Evolutionary conservation across 176 grass and related monocot species (phyloP), one percentile per base, ranked within the genome.

Genomic region (Alopecurus myosuroides): DNA sequence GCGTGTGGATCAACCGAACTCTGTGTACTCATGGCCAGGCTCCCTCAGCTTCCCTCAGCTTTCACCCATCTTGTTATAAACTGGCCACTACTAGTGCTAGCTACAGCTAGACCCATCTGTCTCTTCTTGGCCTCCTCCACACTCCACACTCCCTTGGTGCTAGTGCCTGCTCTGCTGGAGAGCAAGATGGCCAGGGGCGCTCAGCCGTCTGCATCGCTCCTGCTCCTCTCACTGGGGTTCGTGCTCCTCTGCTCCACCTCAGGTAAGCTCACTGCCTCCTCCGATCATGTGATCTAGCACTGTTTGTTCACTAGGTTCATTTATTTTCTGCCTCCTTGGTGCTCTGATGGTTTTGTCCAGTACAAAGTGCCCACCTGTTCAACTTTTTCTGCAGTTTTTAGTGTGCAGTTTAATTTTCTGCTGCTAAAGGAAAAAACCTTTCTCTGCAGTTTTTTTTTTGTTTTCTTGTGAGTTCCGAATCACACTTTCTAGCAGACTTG

Each of bases 201-300:
- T 87, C 76, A 18, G 74, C 48, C 89, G 75, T 83, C 80, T 48
- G 48, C 56, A 19, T 48, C 75, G 58, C 40, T 87, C 40, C 69
- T 91, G 34, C 42, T 76, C 80, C 18, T 92, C 82, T 76, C 83
- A 11, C 11, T 90, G 48, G 81, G 77, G 72, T 56, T 95, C 62
- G 58, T 95, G 13, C 83, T 95, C 50, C 62, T 95, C 80, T 92
- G 51, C 90, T 71, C 93, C 34, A 55, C 33, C 83, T 79, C 90
- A 60, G 93, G 90, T 95, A 44, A 77, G 55, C 74, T 36, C 61
- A n/a, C 26, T 58, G 29, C 74, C 56, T 46, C 48, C 31, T 76
- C 19, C 12, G 20, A 28, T 35, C 28, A 28, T 35, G 34, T 51
- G 41, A 76, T 40, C 52, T 28, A 28, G 29, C 70, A 49, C 28